A percentile compares a stretch with the other conserved stretches of the same genome.
Evolutionary conservation across 2,329 filamentous ascomycete genomes (phyloP).

Genomic region (Fusarium napiforme): DNA sequence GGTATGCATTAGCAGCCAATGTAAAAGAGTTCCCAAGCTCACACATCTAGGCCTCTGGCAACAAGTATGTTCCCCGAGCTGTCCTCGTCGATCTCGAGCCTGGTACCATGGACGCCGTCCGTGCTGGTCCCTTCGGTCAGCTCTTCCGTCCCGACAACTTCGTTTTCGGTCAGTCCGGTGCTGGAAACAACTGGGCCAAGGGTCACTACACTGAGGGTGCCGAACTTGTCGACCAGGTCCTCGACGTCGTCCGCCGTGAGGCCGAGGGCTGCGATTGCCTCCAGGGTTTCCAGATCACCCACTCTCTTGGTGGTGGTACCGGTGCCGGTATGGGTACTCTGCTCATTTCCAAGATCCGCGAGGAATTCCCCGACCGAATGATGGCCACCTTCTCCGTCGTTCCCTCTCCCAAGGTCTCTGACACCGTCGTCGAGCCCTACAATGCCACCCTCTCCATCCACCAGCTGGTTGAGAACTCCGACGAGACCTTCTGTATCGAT

Average conservation of each 20-base stretch:
- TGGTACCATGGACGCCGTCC: constrained; percentile 99
- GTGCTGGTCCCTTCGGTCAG: constrained; percentile 96
- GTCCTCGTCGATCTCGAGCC: constrained; percentile 99
- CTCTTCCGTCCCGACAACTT: constrained; percentile 99
- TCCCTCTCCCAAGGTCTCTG: constrained; percentile 98
- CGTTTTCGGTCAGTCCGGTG: constrained; percentile 99
- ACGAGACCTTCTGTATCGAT: constrained; percentile 99
- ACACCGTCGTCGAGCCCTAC: constrained; percentile 99
- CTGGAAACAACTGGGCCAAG: constrained; percentile 99
- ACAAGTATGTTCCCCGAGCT: constrained; percentile 99
- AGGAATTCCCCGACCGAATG: constrained; percentile 99
- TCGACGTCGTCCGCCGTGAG: constrained; percentile 98
- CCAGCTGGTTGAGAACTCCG: constrained; percentile 99
- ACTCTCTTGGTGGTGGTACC: constrained; percentile 99
- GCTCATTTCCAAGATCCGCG: constrained; percentile 99
- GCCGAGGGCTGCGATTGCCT: constrained; percentile 99
- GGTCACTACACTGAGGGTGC: constrained; percentile 99
- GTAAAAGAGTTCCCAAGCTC: constrained; percentile 10
- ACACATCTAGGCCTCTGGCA: constrained; percentile 79
- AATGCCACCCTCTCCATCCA: constrained; percentile 99
- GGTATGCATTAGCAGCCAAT: constrained; percentile 51
- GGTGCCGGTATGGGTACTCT: constrained; percentile 99
- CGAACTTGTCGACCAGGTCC: constrained; percentile 96
- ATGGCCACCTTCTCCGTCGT: constrained; percentile 99
- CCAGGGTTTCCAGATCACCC: constrained; percentile 99